Base-by-base conservation (phyloP, 768 basidiomycete species). In the Trametes villosa region DNA sequence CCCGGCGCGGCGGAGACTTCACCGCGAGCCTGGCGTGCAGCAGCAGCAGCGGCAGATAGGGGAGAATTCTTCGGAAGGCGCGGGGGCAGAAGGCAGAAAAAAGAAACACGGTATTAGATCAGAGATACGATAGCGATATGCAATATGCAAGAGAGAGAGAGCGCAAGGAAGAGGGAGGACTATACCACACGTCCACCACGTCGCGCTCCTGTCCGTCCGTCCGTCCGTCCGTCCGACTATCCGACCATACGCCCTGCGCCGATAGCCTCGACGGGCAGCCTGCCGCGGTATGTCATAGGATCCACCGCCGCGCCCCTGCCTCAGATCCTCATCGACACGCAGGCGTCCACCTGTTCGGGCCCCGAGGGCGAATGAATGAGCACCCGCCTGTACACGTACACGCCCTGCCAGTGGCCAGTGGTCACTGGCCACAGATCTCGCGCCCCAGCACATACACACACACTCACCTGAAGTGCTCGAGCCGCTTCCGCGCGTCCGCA, bases 391-490 rank as follows among this genome's bases (percentile, higher is more conserved):
- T 17, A 34, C 41, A 9, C 9, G 9, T 33, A 27, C 48, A 22
- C 57, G 5, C 27, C 29, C 18, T 33, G 41, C 44, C 27, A 38
- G 36, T 15, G 17, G 12, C 24, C 24, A 42, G 9, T 24, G 9
- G 56, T 31, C 29, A 46, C n/a, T n/a, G n/a, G n/a, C n/a, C 17
- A n/a, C 29, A 52, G 48, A 42, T 24, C 55, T 38, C 41, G 48
- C 30, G 17, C n/a, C n/a, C n/a, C n/a, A n/a, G n/a, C n/a, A 44
- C 40, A 15, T 6, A 41, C 8, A 38, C 36, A 17, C 36, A 27
- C 31, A 65, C 70, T 61, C 64, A 72, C 71, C 69, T 67, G 66
- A 64, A 72, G 53, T 56, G 66, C 38, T 64, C 69, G 46, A 72
- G 65, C 57, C 60, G 64, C 59, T 55, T 49, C 62, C 52, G 58